phyloP scores from a whole-genome alignment of 345 rosid species.

The Populus deltoides region DNA sequence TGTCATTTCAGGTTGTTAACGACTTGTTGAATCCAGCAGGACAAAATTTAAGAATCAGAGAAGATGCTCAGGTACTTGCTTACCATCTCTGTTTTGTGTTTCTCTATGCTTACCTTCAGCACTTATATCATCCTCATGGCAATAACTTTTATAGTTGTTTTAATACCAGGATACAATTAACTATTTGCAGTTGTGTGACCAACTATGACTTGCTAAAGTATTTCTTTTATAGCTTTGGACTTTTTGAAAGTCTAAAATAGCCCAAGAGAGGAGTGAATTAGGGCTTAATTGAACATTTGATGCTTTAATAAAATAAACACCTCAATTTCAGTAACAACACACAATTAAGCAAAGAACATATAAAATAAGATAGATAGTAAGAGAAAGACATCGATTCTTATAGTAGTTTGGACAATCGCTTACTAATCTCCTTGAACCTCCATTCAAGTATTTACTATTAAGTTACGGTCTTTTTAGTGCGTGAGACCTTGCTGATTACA shows the following conservation, averaged over 20 bases:
- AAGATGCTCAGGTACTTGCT: constrained; percentile 82
- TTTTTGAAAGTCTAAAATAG: background rate
- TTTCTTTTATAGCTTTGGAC: background rate
- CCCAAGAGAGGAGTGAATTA: too few relatives aligned
- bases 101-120: background rate
- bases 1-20: constrained; percentile 73
- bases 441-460: too few relatives aligned
- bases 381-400: too few relatives aligned
- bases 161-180: background rate
- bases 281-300: too few relatives aligned
- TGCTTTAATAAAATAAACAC: too few relatives aligned
- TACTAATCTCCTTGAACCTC: too few relatives aligned
- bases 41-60: constrained; percentile 94
- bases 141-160: background rate
- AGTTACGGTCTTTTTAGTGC: too few relatives aligned
- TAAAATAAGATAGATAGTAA: too few relatives aligned
- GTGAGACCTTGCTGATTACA: too few relatives aligned
- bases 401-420: too few relatives aligned
- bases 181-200: background rate
- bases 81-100: constrained; percentile 9
- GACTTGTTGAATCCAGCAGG: constrained; percentile 97
- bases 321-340: too few relatives aligned
- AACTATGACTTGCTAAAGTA: background rate
- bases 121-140: background rate
- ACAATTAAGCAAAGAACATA: too few relatives aligned